These are phyloP conservation scores for Helotiales sp. DNA, from an alignment of 2,329 filamentous ascomycete genomes.

Conservation along the genomic window DNA sequence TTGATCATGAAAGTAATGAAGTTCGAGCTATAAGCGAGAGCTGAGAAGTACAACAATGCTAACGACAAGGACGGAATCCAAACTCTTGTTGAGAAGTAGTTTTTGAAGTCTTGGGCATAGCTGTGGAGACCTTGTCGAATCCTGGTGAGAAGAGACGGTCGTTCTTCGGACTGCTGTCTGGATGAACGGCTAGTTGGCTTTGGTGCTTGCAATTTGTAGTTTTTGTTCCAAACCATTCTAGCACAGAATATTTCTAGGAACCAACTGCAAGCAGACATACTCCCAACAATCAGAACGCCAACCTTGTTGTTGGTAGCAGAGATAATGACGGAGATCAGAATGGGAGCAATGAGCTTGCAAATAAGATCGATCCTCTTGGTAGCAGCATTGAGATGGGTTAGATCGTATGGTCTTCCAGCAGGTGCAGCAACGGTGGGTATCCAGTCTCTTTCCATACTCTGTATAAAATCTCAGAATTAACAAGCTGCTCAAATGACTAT, in stretches of 20 bases:
- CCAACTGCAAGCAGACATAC: slow-evolving; percentile 44
- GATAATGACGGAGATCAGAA: slow-evolving; percentile 49
- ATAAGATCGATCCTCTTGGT: slow-evolving; percentile 59
- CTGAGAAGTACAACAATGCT: slow-evolving; percentile 53
- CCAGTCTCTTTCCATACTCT: slow-evolving; percentile 50
- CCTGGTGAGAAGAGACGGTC: background rate
- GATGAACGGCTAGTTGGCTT: slow-evolving; percentile 22
- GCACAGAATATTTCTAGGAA: slow-evolving; percentile 42
- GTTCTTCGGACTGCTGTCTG: background rate
- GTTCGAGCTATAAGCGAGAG: slow-evolving; percentile 53
- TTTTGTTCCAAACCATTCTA: slow-evolving; percentile 41
- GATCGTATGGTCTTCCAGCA: slow-evolving; percentile 36
- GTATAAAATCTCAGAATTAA: too few species aligned
- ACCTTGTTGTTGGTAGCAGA: slow-evolving; percentile 42
- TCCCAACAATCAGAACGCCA: slow-evolving; percentile 47
- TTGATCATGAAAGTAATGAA: slow-evolving; percentile 57
- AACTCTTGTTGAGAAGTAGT: slow-evolving; percentile 40
- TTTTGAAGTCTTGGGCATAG: slow-evolving; percentile 31
- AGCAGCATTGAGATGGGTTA: slow-evolving; percentile 48
- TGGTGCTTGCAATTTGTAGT: slow-evolving; percentile 28
- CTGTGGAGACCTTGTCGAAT: background rate
- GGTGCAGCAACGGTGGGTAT: slow-evolving; percentile 39
- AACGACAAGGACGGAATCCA: slow-evolving; percentile 50
- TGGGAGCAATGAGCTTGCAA: slow-evolving; percentile 55
- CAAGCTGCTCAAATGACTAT: too few species aligned